phyloP scores from a whole-genome alignment of 306 rosid species.

The Alnus glutinosa region DNA sequence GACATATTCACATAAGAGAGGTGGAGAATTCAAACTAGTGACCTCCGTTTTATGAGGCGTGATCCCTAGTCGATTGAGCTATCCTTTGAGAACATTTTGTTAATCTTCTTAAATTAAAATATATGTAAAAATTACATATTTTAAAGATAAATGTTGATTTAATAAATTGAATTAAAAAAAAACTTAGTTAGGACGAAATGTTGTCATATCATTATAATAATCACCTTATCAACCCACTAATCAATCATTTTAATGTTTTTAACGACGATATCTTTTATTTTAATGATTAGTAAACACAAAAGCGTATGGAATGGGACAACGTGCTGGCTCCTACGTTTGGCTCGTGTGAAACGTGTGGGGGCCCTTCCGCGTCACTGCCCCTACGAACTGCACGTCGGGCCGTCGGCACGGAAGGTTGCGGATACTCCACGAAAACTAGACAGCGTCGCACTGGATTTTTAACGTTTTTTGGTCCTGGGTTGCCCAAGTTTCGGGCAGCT shows the following conservation, averaged over 20 bases:
- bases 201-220: neutral
- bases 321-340: constrained; percentile 13
- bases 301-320: constrained; percentile 7
- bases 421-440: constrained; percentile 31
- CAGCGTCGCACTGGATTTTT: constrained; percentile 10
- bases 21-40: no score
- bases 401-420: constrained; percentile 5
- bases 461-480: neutral
- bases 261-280: neutral
- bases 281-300: neutral
- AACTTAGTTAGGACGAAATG: no score
- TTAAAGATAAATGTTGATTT: no score
- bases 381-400: constrained; percentile 26
- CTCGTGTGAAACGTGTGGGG: constrained; percentile 43
- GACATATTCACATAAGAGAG: no score
- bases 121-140: no score
- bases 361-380: neutral
- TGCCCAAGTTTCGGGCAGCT: neutral
- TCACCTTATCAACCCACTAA: constrained; percentile 12
- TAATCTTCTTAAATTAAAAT: no score
- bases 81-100: no score
- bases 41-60: no score
- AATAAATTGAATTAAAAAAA: no score
- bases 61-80: no score
- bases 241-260: neutral